Conservation (phyloP, 768 basidiomycete species). For the Mycena chlorophos region DNA sequence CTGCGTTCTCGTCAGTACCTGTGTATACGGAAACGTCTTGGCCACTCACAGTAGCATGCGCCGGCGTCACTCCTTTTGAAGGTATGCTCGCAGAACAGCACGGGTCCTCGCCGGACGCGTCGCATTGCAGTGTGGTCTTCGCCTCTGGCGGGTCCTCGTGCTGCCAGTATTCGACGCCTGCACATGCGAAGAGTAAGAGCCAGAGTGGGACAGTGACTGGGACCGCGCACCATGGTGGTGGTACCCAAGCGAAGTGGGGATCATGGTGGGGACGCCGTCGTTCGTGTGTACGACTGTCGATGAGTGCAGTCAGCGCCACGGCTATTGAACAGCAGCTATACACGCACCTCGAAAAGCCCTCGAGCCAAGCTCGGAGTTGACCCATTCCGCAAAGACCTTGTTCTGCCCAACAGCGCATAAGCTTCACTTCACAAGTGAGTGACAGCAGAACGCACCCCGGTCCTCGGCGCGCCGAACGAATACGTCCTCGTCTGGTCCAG, state of each 20-base stretch:
- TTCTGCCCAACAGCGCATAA: slow-evolving; percentile 35
- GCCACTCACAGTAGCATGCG: slow-evolving; percentile 45
- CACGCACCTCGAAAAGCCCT: slow-evolving; percentile 44
- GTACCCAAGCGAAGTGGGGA: slow-evolving; percentile 49
- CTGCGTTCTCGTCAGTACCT: slow-evolving; percentile 21
- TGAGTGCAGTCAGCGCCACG: background rate
- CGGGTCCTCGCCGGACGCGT: slow-evolving; percentile 49
- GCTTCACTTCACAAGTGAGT: background rate
- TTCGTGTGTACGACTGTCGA: slow-evolving; percentile 49
- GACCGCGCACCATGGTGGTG: slow-evolving; percentile 48
- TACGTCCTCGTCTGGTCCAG: slow-evolving; percentile 38
- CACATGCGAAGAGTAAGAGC: background rate
- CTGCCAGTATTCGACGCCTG: slow-evolving; percentile 56
- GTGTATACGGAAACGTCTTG: background rate
- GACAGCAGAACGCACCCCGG: slow-evolving; percentile 38
- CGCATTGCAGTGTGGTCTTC: slow-evolving; percentile 43
- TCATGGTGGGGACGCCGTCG: slow-evolving; percentile 55
- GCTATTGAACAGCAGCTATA: background rate
- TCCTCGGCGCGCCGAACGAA: slow-evolving; percentile 52
- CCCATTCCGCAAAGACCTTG: slow-evolving; percentile 43
- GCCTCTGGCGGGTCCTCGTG: slow-evolving; percentile 41
- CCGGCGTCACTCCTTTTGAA: slow-evolving; percentile 44
- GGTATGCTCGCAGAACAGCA: slow-evolving; percentile 50
- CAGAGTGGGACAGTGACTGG: background rate
- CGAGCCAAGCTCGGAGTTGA: slow-evolving; percentile 42